Conservation (phyloP, 208 protist genomes). For the Acanthamoeba castellanii region DNA sequence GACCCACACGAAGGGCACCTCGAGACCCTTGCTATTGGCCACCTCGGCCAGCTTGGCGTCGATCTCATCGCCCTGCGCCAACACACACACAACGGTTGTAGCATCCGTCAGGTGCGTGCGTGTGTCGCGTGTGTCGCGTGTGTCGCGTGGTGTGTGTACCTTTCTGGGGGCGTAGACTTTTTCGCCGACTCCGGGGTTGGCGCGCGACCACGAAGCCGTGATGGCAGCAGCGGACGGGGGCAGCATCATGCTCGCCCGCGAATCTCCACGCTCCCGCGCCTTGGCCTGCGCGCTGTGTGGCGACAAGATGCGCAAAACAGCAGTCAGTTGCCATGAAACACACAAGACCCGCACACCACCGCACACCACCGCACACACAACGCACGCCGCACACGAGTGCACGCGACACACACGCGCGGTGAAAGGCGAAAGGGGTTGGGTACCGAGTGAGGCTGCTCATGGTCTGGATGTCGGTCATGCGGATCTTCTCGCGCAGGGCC, state of each 20-base stretch:
- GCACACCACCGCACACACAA: neutral
- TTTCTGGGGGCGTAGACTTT: neutral
- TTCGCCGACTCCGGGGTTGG: neutral
- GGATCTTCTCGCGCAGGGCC: slow-evolving; percentile 46
- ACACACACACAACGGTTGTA: neutral
- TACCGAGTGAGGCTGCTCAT: slow-evolving; percentile 44
- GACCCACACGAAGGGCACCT: slow-evolving; percentile 47
- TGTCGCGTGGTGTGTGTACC: neutral
- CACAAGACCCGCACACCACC: neutral
- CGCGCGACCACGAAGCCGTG: neutral
- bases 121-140: neutral
- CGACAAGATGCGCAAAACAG: neutral
- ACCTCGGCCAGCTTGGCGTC: slow-evolving; percentile 42
- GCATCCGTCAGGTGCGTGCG: too few species aligned
- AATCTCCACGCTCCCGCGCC: neutral
- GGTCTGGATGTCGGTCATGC: slow-evolving; percentile 56
- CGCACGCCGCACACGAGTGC: too few species aligned
- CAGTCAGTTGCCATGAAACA: neutral
- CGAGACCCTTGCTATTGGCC: neutral
- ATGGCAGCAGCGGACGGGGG: neutral
- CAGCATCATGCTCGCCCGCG: neutral
- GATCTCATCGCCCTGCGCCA: slow-evolving; percentile 12
- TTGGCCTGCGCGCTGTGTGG: neutral
- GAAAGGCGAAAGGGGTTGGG: too few species aligned
- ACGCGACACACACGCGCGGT: too few species aligned